A percentile compares a stretch with the other conserved stretches of the same genome.
phyloP scores from a whole-genome alignment of 495 filamentous ascomycete genomes.

The Lasiosphaeris hirsuta region DNA sequence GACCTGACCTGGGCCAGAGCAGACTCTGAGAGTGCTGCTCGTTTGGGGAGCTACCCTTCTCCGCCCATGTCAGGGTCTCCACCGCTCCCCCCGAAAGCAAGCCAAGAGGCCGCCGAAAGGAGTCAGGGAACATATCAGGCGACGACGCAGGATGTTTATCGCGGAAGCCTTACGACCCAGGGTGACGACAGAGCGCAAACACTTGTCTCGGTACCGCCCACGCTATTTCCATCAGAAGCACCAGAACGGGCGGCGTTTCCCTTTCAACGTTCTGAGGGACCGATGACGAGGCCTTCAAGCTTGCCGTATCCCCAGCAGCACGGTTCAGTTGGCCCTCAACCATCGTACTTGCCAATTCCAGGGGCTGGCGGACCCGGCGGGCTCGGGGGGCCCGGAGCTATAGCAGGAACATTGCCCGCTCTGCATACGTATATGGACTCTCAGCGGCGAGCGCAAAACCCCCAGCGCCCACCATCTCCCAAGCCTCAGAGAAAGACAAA shows the following conservation, averaged over 20 bases:
- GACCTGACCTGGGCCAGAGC: slow-evolving; percentile 64
- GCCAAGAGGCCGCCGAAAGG: slow-evolving; percentile 57
- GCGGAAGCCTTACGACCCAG: slow-evolving; percentile 38
- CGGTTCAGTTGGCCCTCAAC: slow-evolving; percentile 27
- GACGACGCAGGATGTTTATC: slow-evolving; percentile 47
- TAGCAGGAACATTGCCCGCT: slow-evolving; percentile 6
- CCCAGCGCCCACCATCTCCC: slow-evolving; percentile 42
- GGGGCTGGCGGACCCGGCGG: slow-evolving; percentile 12
- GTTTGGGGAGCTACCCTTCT: slow-evolving; percentile 65
- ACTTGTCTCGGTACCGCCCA: slow-evolving; percentile 32
- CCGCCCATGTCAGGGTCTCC: slow-evolving; percentile 85
- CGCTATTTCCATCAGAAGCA: slow-evolving; percentile 36
- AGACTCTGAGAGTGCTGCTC: slow-evolving; percentile 65
- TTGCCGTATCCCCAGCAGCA: slow-evolving; percentile 37
- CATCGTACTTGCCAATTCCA: slow-evolving; percentile 35
- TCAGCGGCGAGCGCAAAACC: slow-evolving; percentile 29
- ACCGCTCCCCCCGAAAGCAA: slow-evolving; percentile 62
- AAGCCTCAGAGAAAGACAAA: slow-evolving; percentile 82
- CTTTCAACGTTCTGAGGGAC: slow-evolving; percentile 37
- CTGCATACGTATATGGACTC: neutral
- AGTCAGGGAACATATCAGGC: slow-evolving; percentile 49
- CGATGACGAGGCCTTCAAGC: slow-evolving; percentile 28
- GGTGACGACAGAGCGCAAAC: slow-evolving; percentile 37
- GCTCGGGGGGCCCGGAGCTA: slow-evolving; percentile 9
- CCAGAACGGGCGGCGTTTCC: slow-evolving; percentile 38